Evolutionary conservation across 495 filamentous ascomycete genomes (phyloP).

Genomic region (Lepidopterella palustris): DNA sequence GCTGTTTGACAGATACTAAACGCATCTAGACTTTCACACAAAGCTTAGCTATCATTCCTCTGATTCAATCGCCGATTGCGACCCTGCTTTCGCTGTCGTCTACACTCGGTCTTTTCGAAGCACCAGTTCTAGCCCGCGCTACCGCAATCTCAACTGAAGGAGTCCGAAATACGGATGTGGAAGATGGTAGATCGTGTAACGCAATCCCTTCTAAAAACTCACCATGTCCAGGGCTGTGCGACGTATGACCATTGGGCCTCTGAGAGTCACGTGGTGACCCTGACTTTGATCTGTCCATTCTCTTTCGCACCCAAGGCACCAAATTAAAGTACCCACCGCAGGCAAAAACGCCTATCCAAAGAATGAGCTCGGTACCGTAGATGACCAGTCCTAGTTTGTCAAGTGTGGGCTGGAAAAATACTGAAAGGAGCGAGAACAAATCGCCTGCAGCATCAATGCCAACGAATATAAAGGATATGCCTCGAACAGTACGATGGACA

Average conservation of each 20-base stretch:
- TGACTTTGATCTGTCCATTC: conserved; percentile 1
- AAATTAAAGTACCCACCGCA: conserved; percentile 56
- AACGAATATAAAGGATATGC: conserved; percentile 61
- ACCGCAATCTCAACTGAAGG: conserved; percentile 32
- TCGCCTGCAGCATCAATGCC: conserved; percentile 59
- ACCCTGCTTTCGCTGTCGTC: background rate
- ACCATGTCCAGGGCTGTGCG: too few species aligned
- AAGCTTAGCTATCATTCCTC: background rate
- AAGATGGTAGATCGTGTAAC: conserved; percentile 48
- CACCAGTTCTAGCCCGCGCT: conserved; percentile 5
- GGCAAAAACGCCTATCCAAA: conserved; percentile 58
- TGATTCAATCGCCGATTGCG: background rate
- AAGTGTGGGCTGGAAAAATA: conserved; percentile 51
- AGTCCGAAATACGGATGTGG: conserved; percentile 52
- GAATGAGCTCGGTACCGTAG: conserved; percentile 52
- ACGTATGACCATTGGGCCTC: background rate
- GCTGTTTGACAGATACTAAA: too few species aligned
- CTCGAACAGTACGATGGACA: conserved; percentile 51
- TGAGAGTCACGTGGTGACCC: background rate
- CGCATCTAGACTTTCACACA: too few species aligned
- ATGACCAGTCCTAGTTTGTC: conserved; percentile 55
- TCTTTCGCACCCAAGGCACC: conserved; percentile 43
- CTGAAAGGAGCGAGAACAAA: conserved; percentile 53
- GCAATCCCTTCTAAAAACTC: conserved; percentile 32
- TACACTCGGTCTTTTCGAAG: background rate